Conservation (phyloP, 2,329 filamentous ascomycete species). For the Coniochaeta hoffmannii region DNA sequence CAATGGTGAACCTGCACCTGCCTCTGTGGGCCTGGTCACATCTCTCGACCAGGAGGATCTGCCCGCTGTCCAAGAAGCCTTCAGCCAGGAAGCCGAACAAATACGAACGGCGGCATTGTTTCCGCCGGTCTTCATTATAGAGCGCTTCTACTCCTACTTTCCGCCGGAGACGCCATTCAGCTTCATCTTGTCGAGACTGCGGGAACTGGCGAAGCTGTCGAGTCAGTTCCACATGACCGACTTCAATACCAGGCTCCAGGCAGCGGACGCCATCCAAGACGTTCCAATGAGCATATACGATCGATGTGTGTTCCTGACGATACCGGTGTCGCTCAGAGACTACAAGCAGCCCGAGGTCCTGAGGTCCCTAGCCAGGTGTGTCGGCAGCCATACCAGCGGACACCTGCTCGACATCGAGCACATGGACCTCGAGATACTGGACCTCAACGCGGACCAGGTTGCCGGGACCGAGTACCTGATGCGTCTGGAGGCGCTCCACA, state of each 20-base stretch:
- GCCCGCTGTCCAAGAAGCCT: constrained; percentile 50
- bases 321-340: constrained; percentile 57
- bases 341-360: constrained; percentile 40
- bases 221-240: constrained; percentile 64
- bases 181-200: constrained; percentile 70
- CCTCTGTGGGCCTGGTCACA: constrained; percentile 63
- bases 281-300: constrained; percentile 65
- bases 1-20: constrained; percentile 13
- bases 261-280: constrained; percentile 69
- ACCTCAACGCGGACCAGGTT: constrained; percentile 44
- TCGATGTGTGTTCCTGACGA: constrained; percentile 65
- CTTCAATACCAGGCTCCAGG: constrained; percentile 52
- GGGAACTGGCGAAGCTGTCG: constrained; percentile 59
- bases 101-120: constrained; percentile 66
- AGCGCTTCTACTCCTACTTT: constrained; percentile 76
- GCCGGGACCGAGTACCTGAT: constrained; percentile 50
- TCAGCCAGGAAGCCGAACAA: constrained; percentile 56
- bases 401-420: constrained; percentile 63
- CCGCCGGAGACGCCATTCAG: constrained; percentile 73
- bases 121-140: constrained; percentile 62
- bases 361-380: constrained; percentile 57
- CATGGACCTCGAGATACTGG: constrained; percentile 67
- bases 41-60: constrained; percentile 68
- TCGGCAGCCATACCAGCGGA: constrained; percentile 61
- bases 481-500: constrained; percentile 71